Base-by-base conservation (phyloP, 129 eudicot genomes). In the Dittrichia graveolens region DNA sequence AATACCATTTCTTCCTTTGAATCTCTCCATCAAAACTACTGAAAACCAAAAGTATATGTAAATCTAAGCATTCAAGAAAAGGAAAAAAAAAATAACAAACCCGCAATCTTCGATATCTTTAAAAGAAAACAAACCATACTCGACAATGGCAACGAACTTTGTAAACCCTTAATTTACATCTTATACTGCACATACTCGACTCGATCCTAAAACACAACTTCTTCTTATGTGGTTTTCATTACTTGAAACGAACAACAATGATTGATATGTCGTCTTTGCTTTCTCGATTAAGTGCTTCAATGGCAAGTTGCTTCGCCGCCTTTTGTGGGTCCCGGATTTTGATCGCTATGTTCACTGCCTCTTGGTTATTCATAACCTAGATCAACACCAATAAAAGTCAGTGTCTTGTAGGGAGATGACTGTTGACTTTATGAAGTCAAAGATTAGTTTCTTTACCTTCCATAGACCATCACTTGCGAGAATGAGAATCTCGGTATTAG, bases 361-460 rank as follows among this genome's bases (percentile, higher is more conserved):
- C 97, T 83, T 89, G 89, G 83, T 92, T 92, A n/a, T 79, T 69
- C 96, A 92, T 86, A 10, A 89, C 97, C 96, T 92, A 71, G 24
- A 56, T 69, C 67, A 69, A 68, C 38, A 68, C 44, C 57, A 8
- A 73, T 37, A 2, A 67, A 39, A 50, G 67, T 55, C 62, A 9
- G 48, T 4, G 12, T 43, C 14, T 31, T 67, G 44, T 34, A 38
- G 9, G 19, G 60, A 12, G 37, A 61, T 42, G 12, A 7, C 35
- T 61, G n/a, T 48, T 47, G 52, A 73, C 61, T 61, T 46, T 50
- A 37, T 38, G 6, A 73, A 46, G 69, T 61, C 61, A 48, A 47
- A 61, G 64, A 65, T 42, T 31, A n/a, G 19, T 11, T 44, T 73
- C 9, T 5, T 54, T 70, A 90, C 96, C 96, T 90, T 90, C 96